Conservation (phyloP, 2,329 filamentous ascomycete genomes). For the Colletotrichum tabaci region DNA sequence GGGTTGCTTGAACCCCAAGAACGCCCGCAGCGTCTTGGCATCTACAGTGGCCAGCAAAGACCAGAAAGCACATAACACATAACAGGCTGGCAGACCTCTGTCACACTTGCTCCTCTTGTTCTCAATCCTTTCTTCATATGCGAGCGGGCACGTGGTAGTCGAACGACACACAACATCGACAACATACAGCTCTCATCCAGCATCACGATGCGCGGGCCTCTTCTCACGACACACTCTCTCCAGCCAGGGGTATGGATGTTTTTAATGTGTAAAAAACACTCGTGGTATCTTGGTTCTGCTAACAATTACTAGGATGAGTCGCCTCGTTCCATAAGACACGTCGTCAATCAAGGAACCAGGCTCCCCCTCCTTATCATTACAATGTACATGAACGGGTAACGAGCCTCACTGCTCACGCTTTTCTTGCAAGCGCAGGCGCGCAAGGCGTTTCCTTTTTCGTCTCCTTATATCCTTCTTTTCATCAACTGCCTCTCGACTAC, state of each 20-base stretch:
- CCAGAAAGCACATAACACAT: background rate
- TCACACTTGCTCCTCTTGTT: too few relatives aligned
- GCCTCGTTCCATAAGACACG: conserved; percentile 1
- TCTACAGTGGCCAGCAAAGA: background rate
- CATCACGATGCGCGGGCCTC: background rate
- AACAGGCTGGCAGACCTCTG: background rate
- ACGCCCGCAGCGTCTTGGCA: background rate
- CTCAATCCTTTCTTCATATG: too few relatives aligned
- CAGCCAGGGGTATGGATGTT: background rate
- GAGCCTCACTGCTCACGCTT: background rate
- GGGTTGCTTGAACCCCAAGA: background rate
- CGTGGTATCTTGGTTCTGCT: conserved; percentile 40
- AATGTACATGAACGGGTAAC: conserved; percentile 12
- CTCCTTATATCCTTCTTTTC: background rate
- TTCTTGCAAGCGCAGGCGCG: background rate
- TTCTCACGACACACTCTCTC: too few relatives aligned
- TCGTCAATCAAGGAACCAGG: background rate
- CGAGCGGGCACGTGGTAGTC: too few relatives aligned
- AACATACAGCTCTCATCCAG: background rate
- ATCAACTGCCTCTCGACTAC: conserved; percentile 1
- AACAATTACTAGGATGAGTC: conserved; percentile 13
- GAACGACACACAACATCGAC: too few relatives aligned
- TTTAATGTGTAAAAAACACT: conserved; percentile 18
- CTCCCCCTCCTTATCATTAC: background rate
- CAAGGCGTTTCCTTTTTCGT: background rate